Conservation (phyloP, 1,284 basidiomycete genomes). For the Marasmius sp. region DNA sequence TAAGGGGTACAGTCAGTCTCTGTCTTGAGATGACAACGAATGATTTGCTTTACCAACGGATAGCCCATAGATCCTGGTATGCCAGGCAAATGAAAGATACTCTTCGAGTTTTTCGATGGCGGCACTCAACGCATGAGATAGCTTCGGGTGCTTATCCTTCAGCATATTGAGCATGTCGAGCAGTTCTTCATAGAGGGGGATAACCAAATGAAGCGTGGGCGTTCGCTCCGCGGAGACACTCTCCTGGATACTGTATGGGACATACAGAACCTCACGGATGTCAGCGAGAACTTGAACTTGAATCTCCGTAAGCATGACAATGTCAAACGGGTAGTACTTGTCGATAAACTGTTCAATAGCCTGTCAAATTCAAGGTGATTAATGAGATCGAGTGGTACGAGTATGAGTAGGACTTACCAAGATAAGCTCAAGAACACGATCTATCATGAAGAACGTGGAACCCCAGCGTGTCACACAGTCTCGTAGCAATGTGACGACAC, state of each 20-base stretch:
- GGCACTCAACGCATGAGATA: slow-evolving; percentile 19
- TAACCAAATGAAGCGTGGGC: slow-evolving; percentile 21
- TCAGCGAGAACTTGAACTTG: slow-evolving; percentile 19
- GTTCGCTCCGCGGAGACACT: slow-evolving; percentile 23
- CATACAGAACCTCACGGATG: slow-evolving; percentile 17
- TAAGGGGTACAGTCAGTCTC: too few species aligned
- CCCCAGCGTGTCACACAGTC: slow-evolving; percentile 31
- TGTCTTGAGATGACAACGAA: too few species aligned
- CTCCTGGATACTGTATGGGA: slow-evolving; percentile 23
- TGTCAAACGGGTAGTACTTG: background rate
- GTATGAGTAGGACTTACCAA: slow-evolving; percentile 20
- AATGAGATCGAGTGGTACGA: too few species aligned
- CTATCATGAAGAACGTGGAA: slow-evolving; percentile 29
- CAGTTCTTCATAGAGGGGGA: slow-evolving; percentile 21
- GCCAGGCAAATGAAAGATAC: too few species aligned
- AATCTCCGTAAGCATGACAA: background rate
- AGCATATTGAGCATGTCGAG: slow-evolving; percentile 9
- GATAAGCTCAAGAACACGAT: slow-evolving; percentile 25
- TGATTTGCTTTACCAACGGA: too few species aligned
- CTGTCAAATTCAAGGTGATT: too few species aligned
- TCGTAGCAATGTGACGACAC: slow-evolving; percentile 17
- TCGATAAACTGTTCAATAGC: slow-evolving; percentile 2
- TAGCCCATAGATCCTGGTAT: too few species aligned
- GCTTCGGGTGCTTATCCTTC: slow-evolving; percentile 7
- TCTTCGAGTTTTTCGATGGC: slow-evolving; percentile 28